These are phyloP conservation scores for Obelidium mucronatum DNA, from an alignment of 192 early-diverging fungal genomes.

Conservation along the genomic window DNA sequence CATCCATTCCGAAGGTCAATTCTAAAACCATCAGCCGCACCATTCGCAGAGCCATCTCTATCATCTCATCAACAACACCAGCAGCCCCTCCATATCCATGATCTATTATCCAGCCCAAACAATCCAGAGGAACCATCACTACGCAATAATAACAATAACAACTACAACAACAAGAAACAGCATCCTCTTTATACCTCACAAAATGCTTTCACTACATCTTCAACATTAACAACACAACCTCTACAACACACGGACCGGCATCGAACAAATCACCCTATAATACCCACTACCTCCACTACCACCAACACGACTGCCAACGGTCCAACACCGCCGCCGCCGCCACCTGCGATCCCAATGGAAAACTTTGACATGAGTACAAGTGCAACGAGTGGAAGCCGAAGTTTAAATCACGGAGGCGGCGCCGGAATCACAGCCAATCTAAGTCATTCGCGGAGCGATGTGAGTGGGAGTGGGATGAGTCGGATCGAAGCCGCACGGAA, in stretches of 20 bases:
- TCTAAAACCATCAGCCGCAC: not conserved
- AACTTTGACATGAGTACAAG: slow-evolving; percentile 23
- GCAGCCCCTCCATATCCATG: not conserved
- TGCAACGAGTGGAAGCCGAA: slow-evolving; percentile 22
- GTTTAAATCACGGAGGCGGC: not conserved
- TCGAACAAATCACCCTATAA: not conserved
- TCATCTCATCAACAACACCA: not conserved
- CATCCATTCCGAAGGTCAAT: not conserved
- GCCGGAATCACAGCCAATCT: not conserved
- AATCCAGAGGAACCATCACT: not conserved
- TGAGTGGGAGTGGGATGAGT: not conserved
- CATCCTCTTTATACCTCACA: too few relatives aligned
- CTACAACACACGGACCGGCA: too few relatives aligned
- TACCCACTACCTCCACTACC: not conserved
- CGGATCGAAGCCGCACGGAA: slow-evolving; percentile 23
- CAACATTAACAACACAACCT: too few relatives aligned
- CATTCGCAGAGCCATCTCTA: not conserved
- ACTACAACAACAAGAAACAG: not conserved
- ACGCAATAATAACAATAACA: not conserved
- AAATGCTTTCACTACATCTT: too few relatives aligned
- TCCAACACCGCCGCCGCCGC: too few relatives aligned
- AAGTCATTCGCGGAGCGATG: too few relatives aligned
- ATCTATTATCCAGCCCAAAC: not conserved
- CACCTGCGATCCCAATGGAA: too few relatives aligned
- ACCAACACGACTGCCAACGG: too few relatives aligned